These are phyloP conservation scores for Metschnikowia dekortorum DNA, from an alignment of 805 yeast genomes.

Conservation along the genomic window DNA sequence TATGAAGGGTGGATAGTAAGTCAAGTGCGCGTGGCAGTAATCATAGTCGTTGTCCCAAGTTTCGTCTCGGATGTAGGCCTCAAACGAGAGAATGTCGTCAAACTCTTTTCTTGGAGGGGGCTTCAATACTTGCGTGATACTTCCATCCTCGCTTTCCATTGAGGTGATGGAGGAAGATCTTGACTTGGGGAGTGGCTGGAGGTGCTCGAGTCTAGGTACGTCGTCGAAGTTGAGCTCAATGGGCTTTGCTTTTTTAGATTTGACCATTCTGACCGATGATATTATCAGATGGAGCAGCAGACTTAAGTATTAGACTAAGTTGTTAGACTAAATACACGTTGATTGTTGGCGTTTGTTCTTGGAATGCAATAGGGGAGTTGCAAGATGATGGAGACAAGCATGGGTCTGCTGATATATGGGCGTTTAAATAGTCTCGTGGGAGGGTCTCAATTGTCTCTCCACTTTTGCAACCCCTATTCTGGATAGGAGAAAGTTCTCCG, in stretches of 20 bases:
- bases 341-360: background rate
- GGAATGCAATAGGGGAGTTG: background rate
- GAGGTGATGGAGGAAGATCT: constrained; percentile 37
- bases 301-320: no score
- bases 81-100: constrained; percentile 61
- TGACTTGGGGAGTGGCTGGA: constrained; percentile 35
- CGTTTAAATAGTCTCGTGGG: background rate
- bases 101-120: constrained; percentile 48
- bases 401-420: background rate
- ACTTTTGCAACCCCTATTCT: background rate
- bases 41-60: constrained; percentile 74
- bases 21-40: constrained; percentile 60
- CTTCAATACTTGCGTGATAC: constrained; percentile 22
- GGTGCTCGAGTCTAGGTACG: constrained; percentile 36
- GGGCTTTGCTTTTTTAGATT: constrained; percentile 25
- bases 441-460: background rate
- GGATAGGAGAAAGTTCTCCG: background rate
- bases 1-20: constrained; percentile 72
- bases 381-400: background rate
- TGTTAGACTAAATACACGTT: no score
- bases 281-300: no score
- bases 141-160: constrained; percentile 31
- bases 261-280: constrained; percentile 10
- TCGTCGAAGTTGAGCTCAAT: constrained; percentile 31
- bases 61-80: constrained; percentile 61